Evolutionary conservation across 2,329 filamentous ascomycete genomes (phyloP).

Genomic region (Stemphylium vesicarium): DNA sequence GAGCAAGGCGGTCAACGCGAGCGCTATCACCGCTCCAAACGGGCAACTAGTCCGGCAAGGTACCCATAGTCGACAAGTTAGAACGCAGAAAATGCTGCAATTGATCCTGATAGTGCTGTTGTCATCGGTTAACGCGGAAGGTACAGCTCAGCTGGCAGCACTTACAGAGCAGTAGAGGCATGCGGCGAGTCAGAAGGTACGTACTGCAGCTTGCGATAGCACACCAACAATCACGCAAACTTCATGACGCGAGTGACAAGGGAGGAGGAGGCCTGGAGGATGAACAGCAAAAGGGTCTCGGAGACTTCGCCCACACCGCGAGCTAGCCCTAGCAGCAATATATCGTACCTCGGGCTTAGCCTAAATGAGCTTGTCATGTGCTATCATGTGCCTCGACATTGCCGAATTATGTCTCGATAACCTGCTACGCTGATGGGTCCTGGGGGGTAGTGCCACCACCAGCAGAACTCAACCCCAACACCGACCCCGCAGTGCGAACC

Average conservation of each 20-base stretch:
- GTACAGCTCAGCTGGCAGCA: not conserved
- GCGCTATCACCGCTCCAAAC: slow-evolving; percentile 8
- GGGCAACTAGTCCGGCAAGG: slow-evolving; percentile 8
- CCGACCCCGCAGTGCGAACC: not conserved
- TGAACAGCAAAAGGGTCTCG: slow-evolving; percentile 7
- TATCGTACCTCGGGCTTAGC: not conserved
- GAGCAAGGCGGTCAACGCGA: slow-evolving; percentile 8
- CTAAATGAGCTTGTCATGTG: not conserved
- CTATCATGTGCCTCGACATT: not conserved
- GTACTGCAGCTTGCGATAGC: not conserved
- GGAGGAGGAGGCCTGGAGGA: not conserved
- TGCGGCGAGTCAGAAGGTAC: not conserved
- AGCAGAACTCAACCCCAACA: not conserved
- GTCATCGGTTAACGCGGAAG: slow-evolving; percentile 9
- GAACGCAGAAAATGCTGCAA: not conserved
- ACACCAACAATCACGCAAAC: not conserved
- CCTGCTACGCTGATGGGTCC: not conserved
- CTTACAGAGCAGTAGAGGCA: not conserved
- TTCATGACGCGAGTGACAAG: not conserved
- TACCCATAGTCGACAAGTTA: not conserved
- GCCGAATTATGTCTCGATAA: not conserved
- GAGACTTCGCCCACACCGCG: not conserved
- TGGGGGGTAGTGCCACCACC: not conserved
- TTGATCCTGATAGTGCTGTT: not conserved
- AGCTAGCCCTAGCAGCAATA: not conserved